Base-by-base conservation (phyloP, 2,329 filamentous ascomycete species). In the Colletotrichum sp. region DNA sequence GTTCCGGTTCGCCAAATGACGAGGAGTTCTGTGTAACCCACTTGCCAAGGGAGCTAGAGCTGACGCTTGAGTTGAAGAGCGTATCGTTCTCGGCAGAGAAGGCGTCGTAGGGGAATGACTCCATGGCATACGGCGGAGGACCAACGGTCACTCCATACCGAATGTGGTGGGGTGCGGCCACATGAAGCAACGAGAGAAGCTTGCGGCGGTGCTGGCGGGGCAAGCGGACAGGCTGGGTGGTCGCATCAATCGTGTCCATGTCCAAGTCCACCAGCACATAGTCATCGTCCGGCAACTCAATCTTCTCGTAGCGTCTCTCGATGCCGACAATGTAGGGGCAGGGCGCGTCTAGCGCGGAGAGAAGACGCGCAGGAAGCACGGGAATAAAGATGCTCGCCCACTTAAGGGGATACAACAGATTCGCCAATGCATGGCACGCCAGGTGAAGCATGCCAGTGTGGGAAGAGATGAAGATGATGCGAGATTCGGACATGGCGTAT, bases 291-390 rank as follows among this genome's bases (percentile, higher is more conserved):
- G 97, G 97, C 57, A 99, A 90, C 79, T 96, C 94, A 63, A 96
- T 91, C 73, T 92, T 92, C 80, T 98, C 95, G 82, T 99, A 99
- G 73, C 96, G 92, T 79, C 96, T 92, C 86, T 99, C 97, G 74
- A 99, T 95, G 65, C 97, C 97, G 59, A 99, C 95, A 79, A 99
- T 98, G 81, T 99, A 99, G 1, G 97, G 97, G 80, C 97, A 99
- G 4, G 96, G 96, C 1, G 96, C 96, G 80, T 99, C 97, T 21
- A 99, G 90, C 4, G 96, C 96, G 69, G 97, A 96, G 12, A 99
- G 90, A 26, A 99, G 88, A 44, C 96, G 92, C 10, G 95, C 95
- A 8, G 96, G 96, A 10, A 99, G 90, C 39, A 99, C 90, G 3
- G 96, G 96, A 78, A 99, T 98, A 82, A 98, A 96, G 65, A 99